These are phyloP conservation scores for Paraglomus brasilianum DNA, from an alignment of 192 early-diverging fungal species.

Conservation along the genomic window DNA sequence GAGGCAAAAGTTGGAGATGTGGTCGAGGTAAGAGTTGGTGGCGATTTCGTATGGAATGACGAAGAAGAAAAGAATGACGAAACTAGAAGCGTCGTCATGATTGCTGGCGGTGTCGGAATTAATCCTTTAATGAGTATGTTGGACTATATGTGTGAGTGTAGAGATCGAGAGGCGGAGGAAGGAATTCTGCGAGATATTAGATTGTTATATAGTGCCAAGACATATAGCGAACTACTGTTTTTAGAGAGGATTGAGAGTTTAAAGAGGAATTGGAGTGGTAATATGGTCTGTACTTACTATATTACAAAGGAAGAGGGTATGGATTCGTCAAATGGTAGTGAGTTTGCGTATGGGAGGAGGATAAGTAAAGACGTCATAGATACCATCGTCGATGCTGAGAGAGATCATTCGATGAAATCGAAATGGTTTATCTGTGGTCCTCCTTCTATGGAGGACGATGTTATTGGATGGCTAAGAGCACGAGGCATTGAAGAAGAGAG, in stretches of 20 bases:
- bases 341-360: constrained; percentile 14
- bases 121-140: constrained; percentile 35
- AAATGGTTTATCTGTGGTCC: constrained; percentile 33
- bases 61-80: constrained; percentile 9
- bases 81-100: constrained; percentile 3
- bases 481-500: constrained; percentile 12
- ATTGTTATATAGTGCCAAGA: constrained; percentile 29
- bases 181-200: not conserved
- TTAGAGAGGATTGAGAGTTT: constrained; percentile 24
- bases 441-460: constrained; percentile 20
- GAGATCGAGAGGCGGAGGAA: not conserved
- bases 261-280: not conserved
- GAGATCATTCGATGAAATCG: constrained; percentile 5
- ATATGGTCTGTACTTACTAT: constrained; percentile 25
- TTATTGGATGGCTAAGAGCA: constrained; percentile 28
- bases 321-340: not conserved
- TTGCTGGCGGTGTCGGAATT: constrained; percentile 35
- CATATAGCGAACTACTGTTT: constrained; percentile 28
- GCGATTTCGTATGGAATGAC: constrained; percentile 23
- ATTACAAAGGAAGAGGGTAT: constrained; percentile 12
- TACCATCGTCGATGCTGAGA: not conserved
- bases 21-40: constrained; percentile 31
- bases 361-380: not conserved
- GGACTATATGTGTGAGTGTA: not conserved
- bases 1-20: constrained; percentile 16